Evolutionary conservation across 148 eudicot species (phyloP), one percentile per base, ranked within the genome.

Genomic region (Spergularia bocconei): DNA sequence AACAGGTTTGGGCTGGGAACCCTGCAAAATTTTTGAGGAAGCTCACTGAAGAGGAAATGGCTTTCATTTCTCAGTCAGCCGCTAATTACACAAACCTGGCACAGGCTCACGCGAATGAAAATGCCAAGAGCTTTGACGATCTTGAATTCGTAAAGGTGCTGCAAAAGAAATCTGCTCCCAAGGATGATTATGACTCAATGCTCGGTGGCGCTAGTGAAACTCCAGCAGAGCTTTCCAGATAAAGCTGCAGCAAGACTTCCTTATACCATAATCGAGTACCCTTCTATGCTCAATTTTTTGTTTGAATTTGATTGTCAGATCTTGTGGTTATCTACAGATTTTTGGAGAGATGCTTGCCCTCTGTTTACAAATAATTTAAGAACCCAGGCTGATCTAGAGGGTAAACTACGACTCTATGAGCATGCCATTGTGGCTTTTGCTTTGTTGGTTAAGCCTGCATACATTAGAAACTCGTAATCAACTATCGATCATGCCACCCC

Each of bases 1-100:
- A 33, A 64, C 87, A 84, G 87, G 87, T 84, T 59, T 84, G 87
- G 87, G 87, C 72, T 23, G 87, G 98, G 13, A 93, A 93, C 62
- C 98, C 98, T 13, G 98, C 98, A 58, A 93, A 85, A 82, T 93
- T 88, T 76, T 74, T 88, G 76, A 87, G 98, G 86, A 93, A 93
- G 80, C 92, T 93, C 67, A 91, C 92, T 23, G 92, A 89, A 67
- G 94, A 93, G 63, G 98, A 93, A 82, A 85, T 89, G 20, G 88
- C 90, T 47, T 93, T 89, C 88, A 93, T 93, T 41, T 81, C 97
- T 16, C 84, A 89, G 62, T 93, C 97, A 21, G 98, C 98, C 39
- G 57, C 77, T 20, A 93, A 89, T 70, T 93, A 93, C 66, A 21
- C 87, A 1, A 87, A 84, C 76, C 82, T 93, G 70, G 98, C 97